Evolutionary conservation across 2,329 filamentous ascomycete species (phyloP).

Genomic region (Epichloe bromicola): DNA sequence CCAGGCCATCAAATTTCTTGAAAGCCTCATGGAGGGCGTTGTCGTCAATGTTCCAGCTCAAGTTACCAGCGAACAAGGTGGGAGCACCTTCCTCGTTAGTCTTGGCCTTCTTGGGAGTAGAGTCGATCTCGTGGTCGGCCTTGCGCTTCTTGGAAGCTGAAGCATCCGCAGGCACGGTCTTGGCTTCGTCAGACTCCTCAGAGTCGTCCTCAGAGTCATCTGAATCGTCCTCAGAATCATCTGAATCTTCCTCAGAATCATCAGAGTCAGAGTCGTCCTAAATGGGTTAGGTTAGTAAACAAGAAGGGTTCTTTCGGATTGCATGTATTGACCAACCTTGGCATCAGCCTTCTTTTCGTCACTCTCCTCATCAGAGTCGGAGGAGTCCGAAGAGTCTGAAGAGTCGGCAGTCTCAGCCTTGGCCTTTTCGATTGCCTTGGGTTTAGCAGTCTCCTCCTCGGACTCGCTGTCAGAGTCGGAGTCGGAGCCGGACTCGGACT

Average conservation of each 20-base stretch:
- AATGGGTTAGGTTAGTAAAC: not conserved
- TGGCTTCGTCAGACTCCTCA: slow-evolving; percentile 21
- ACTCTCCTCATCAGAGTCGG: slow-evolving; percentile 19
- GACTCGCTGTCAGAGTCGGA: slow-evolving; percentile 25
- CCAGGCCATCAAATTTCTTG: slow-evolving; percentile 61
- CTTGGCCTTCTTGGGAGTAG: slow-evolving; percentile 56
- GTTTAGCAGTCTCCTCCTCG: slow-evolving; percentile 21
- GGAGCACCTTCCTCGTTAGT: slow-evolving; percentile 31
- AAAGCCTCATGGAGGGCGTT: slow-evolving; percentile 71
- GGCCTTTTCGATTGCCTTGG: slow-evolving; percentile 6
- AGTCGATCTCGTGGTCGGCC: slow-evolving; percentile 34
- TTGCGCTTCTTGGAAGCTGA: slow-evolving; percentile 34
- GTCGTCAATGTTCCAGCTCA: slow-evolving; percentile 86
- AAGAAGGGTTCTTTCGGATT: not conserved
- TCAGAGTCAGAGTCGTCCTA: slow-evolving; percentile 5
- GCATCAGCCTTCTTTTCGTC: slow-evolving; percentile 11
- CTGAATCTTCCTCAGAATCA: slow-evolving; percentile 22
- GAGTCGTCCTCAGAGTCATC: slow-evolving; percentile 22
- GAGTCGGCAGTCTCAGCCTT: slow-evolving; percentile 18
- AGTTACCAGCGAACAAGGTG: slow-evolving; percentile 80
- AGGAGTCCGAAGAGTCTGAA: slow-evolving; percentile 15
- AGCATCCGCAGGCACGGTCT: slow-evolving; percentile 21
- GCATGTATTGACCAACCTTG: slow-evolving; percentile 15
- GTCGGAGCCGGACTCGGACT: slow-evolving; percentile 21
- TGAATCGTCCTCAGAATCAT: slow-evolving; percentile 22